Evolutionary conservation across 106 monocot species (phyloP).

Genomic region (Dioscorea zingiberensis): DNA sequence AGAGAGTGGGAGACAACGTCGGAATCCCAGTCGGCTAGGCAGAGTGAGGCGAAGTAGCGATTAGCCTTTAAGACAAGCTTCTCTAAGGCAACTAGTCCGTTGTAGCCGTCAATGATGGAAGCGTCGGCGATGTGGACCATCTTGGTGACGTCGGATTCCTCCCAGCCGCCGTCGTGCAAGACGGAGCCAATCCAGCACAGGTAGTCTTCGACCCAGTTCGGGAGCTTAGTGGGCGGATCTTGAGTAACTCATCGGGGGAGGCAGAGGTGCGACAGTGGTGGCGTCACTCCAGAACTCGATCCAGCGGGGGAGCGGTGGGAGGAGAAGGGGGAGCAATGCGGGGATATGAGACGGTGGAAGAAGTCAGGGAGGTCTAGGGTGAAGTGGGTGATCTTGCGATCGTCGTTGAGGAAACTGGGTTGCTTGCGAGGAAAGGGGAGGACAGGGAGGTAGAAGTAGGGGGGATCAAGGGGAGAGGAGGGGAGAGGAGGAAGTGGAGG

Average conservation of each 20-base stretch:
- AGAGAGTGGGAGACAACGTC: conserved; percentile 57
- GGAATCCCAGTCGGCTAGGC: conserved; percentile 69
- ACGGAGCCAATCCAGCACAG: conserved; percentile 48
- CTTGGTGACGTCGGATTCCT: no score
- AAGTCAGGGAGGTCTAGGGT: no score
- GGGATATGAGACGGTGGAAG: no score
- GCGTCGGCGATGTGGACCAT: no score
- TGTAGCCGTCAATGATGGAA: conserved; percentile 5
- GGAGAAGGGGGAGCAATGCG: no score
- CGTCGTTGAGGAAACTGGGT: conserved; percentile 3
- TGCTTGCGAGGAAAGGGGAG: conserved; percentile 26
- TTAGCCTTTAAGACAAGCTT: conserved; percentile 53
- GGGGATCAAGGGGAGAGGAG: conserved; percentile 64
- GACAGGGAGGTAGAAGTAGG: conserved; percentile 71
- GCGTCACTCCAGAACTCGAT: conserved; percentile 87
- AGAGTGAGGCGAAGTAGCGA: conserved; percentile 43
- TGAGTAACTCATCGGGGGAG: conserved; percentile 21
- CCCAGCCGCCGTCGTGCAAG: conserved; percentile 44
- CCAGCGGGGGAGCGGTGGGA: no score
- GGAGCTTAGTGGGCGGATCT: conserved; percentile 31
- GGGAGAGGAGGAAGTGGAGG: conserved; percentile 77
- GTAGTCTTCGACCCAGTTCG: conserved; percentile 61
- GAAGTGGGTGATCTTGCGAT: conserved; percentile 44
- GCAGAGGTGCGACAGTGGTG: conserved; percentile 31
- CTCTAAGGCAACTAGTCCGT: conserved; percentile 40